These are phyloP conservation scores for Clavispora asparagi DNA, from an alignment of 805 yeast species.

Conservation along the genomic window DNA sequence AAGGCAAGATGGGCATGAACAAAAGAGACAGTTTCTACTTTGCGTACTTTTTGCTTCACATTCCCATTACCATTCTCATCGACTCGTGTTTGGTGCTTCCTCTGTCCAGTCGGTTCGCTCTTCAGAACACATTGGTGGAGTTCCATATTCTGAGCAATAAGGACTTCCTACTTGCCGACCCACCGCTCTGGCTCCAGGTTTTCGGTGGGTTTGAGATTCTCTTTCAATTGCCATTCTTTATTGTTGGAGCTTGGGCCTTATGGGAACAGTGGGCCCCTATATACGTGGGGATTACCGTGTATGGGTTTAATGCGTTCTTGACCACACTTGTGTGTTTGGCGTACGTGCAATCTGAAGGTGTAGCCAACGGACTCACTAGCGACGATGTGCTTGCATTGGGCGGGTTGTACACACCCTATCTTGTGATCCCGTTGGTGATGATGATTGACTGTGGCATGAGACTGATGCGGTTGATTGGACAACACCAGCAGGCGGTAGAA, in stretches of 20 bases:
- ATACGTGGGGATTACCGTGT: slow-evolving; percentile 44
- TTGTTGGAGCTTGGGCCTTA: slow-evolving; percentile 33
- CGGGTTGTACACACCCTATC: slow-evolving; percentile 64
- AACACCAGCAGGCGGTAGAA: background rate
- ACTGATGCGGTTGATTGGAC: slow-evolving; percentile 4
- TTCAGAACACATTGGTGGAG: slow-evolving; percentile 47
- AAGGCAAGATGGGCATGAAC: slow-evolving; percentile 5
- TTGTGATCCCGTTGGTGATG: slow-evolving; percentile 58
- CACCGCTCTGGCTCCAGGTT: slow-evolving; percentile 67
- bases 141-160: slow-evolving; percentile 63
- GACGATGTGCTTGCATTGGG: slow-evolving; percentile 40
- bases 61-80: slow-evolving; percentile 68
- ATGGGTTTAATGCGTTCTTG: slow-evolving; percentile 78
- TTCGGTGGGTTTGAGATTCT: slow-evolving; percentile 71
- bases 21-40: slow-evolving; percentile 41
- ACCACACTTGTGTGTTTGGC: slow-evolving; percentile 73
- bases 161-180: slow-evolving; percentile 58
- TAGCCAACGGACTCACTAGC: slow-evolving; percentile 30
- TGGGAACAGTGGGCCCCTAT: slow-evolving; percentile 11
- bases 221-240: slow-evolving; percentile 78
- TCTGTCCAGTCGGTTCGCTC: slow-evolving; percentile 32
- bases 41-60: slow-evolving; percentile 56
- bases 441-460: slow-evolving; percentile 34
- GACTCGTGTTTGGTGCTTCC: slow-evolving; percentile 76
- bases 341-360: slow-evolving; percentile 37